Percentiles rank a stretch among this genome's conserved stretches.
Evolutionary conservation across 805 yeast genomes (phyloP).

Genomic region (Scheffersomyces spartinae): DNA sequence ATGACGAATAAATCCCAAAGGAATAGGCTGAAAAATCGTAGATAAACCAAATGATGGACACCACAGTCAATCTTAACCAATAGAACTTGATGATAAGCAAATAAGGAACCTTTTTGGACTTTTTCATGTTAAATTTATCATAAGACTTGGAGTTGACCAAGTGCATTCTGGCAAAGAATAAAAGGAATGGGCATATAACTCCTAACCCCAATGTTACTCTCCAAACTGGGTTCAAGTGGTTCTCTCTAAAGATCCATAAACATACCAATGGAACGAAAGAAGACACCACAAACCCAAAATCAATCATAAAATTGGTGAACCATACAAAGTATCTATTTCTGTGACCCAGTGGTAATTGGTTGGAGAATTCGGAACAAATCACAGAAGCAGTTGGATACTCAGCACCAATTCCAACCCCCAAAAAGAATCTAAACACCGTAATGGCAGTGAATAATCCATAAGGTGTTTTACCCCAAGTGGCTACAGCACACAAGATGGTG

Average conservation of each 20-base stretch:
- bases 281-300: slow-evolving; percentile 71
- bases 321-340: slow-evolving; percentile 83
- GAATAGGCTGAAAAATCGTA: slow-evolving; percentile 86
- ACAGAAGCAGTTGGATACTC: slow-evolving; percentile 93
- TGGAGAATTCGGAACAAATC: slow-evolving; percentile 86
- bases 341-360: slow-evolving; percentile 62
- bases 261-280: slow-evolving; percentile 81
- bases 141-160: slow-evolving; percentile 67
- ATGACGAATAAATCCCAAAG: slow-evolving; percentile 73
- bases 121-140: slow-evolving; percentile 57
- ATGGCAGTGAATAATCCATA: slow-evolving; percentile 75
- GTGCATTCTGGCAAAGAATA: slow-evolving; percentile 67
- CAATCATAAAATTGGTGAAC: slow-evolving; percentile 87
- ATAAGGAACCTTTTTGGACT: slow-evolving; percentile 55
- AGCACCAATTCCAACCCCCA: slow-evolving; percentile 90
- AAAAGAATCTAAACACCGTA: slow-evolving; percentile 73
- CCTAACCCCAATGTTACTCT: slow-evolving; percentile 85
- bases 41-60: slow-evolving; percentile 78
- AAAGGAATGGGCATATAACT: slow-evolving; percentile 72
- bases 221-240: slow-evolving; percentile 79
- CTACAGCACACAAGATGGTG: slow-evolving; percentile 69
- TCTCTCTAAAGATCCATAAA: slow-evolving; percentile 66
- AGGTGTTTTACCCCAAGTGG: slow-evolving; percentile 69
- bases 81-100: slow-evolving; percentile 62
- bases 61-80: slow-evolving; percentile 66